phyloP scores from a whole-genome alignment of 495 filamentous ascomycete species.

The Tuber umbilicatum region DNA sequence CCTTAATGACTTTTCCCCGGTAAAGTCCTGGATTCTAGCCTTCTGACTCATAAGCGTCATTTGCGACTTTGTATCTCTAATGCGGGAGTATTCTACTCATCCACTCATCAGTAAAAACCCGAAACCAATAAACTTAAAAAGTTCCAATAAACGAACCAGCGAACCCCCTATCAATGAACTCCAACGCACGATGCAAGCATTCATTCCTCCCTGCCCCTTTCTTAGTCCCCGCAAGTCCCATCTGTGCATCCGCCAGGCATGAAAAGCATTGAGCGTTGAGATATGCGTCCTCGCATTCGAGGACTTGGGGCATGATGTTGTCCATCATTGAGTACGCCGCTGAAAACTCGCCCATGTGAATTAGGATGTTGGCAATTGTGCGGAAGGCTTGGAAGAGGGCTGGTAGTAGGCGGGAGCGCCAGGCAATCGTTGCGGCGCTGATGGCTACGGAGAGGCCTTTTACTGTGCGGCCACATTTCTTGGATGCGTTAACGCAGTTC shows the following conservation, averaged over 20 bases:
- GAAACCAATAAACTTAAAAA: not conserved
- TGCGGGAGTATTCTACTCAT: constrained; percentile 57
- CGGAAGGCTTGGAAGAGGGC: constrained; percentile 72
- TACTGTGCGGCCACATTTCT: constrained; percentile 62
- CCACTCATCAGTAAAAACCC: constrained; percentile 2
- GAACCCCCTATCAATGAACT: constrained; percentile 62
- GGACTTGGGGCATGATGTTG: constrained; percentile 70
- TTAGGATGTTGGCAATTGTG: constrained; percentile 61
- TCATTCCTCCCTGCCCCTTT: constrained; percentile 47
- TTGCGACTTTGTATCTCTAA: constrained; percentile 68
- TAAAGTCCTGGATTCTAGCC: constrained; percentile 67
- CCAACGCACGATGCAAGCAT: constrained; percentile 58
- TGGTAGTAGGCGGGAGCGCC: constrained; percentile 63
- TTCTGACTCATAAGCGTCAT: constrained; percentile 84
- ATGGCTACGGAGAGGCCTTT: constrained; percentile 78
- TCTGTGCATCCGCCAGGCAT: constrained; percentile 71
- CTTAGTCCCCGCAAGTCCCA: constrained; percentile 60
- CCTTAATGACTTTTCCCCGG: constrained; percentile 62
- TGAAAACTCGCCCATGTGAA: constrained; percentile 66
- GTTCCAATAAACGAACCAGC: constrained; percentile 12
- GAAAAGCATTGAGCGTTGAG: constrained; percentile 64
- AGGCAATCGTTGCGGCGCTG: constrained; percentile 69
- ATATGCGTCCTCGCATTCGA: constrained; percentile 64
- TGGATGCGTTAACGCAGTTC: constrained; percentile 6
- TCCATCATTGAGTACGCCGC: constrained; percentile 61